These are phyloP conservation scores for Porogramme epimiltina DNA, from an alignment of 1,284 basidiomycete genomes.

Conservation along the genomic window DNA sequence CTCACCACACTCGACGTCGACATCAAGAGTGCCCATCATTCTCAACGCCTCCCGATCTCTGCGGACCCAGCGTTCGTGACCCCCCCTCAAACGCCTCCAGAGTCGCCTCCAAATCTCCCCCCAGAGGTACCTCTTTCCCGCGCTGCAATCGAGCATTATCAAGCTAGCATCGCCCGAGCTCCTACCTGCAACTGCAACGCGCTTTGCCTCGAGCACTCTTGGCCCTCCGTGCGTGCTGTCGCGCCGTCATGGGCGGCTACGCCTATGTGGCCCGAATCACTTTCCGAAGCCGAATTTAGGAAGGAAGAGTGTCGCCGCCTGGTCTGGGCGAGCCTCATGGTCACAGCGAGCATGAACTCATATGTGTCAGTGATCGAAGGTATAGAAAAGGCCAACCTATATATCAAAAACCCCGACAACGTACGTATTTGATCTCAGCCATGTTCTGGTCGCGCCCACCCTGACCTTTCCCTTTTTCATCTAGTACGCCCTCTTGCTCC, in stretches of 20 bases:
- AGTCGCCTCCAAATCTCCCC: neutral
- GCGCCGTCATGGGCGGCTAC: slow-evolving; percentile 65
- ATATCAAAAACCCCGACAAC: slow-evolving; percentile 64
- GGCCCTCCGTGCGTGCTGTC: slow-evolving; percentile 48
- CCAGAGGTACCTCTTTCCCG: neutral
- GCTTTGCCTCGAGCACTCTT: slow-evolving; percentile 48
- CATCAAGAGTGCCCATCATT: slow-evolving; percentile 38
- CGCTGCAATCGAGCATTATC: neutral
- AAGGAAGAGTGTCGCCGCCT: slow-evolving; percentile 71
- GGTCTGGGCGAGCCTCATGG: slow-evolving; percentile 68
- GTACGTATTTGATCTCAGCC: slow-evolving; percentile 38
- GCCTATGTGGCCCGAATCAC: slow-evolving; percentile 61
- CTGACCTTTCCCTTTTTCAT: no score
- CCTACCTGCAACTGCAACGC: slow-evolving; percentile 51
- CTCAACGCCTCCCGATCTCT: neutral
- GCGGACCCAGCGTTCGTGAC: neutral
- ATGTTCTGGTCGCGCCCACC: neutral
- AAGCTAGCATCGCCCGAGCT: slow-evolving; percentile 23
- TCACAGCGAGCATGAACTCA: slow-evolving; percentile 64
- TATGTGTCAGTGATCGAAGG: slow-evolving; percentile 47
- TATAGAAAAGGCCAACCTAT: slow-evolving; percentile 46
- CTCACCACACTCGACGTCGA: slow-evolving; percentile 39
- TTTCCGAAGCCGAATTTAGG: slow-evolving; percentile 59
- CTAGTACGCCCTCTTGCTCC: slow-evolving; percentile 68
- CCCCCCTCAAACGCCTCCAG: no score